These are phyloP conservation scores for Austroboletus novae-zelandiae DNA, from an alignment of 1,284 basidiomycete genomes.

Conservation along the genomic window DNA sequence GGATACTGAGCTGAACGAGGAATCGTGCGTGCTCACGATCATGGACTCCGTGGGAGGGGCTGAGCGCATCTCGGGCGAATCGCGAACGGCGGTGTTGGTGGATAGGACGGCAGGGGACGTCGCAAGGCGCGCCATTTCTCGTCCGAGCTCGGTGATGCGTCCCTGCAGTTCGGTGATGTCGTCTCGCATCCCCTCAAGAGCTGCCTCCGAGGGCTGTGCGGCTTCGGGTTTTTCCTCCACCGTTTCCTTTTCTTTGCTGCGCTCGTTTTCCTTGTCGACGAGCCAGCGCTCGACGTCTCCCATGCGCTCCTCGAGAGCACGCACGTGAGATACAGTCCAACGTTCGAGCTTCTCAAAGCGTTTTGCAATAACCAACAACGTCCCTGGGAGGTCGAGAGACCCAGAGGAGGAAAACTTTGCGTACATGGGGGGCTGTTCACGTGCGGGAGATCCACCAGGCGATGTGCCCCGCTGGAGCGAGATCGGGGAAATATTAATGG, in stretches of 20 bases:
- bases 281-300: constrained; percentile 80
- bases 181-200: constrained; percentile 54
- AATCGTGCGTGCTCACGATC: constrained; percentile 30
- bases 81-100: constrained; percentile 48
- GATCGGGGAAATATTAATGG: constrained; percentile 34
- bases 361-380: constrained; percentile 46
- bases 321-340: constrained; percentile 79
- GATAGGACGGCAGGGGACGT: constrained; percentile 55
- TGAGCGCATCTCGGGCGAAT: constrained; percentile 41
- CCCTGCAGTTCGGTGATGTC: constrained; percentile 70
- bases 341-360: constrained; percentile 81
- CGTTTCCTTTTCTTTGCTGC: constrained; percentile 27
- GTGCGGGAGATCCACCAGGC: constrained; percentile 53
- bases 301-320: constrained; percentile 80
- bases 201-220: constrained; percentile 9
- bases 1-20: constrained; percentile 24
- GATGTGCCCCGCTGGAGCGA: constrained; percentile 38
- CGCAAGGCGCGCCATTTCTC: constrained; percentile 72
- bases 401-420: constrained; percentile 70
- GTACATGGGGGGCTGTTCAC: constrained; percentile 64
- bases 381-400: constrained; percentile 66
- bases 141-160: constrained; percentile 66
- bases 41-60: constrained; percentile 42
- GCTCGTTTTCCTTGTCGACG: constrained; percentile 68
- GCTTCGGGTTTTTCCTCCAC: constrained; percentile 7